Evolutionary conservation across 331 rosid genomes (phyloP).

Genomic region (Saraca asoca): DNA sequence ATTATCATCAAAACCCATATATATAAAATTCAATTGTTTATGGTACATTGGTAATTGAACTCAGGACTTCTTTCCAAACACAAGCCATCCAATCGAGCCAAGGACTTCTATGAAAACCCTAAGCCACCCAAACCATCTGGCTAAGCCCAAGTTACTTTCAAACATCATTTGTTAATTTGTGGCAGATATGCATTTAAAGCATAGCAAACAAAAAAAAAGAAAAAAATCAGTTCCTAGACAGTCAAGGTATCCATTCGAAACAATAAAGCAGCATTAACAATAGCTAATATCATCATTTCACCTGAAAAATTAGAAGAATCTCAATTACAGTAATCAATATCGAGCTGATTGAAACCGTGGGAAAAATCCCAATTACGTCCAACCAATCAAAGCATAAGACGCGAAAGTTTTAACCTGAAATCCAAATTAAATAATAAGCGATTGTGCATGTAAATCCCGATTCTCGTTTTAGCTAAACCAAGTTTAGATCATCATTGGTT

Average conservation of each 20-base stretch:
- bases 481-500: neutral
- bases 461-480: neutral
- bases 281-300: constrained; percentile 8
- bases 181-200: neutral
- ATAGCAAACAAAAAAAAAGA: neutral
- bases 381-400: constrained; percentile 3
- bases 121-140: neutral
- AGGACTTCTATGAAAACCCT: constrained; percentile 10
- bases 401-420: neutral
- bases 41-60: neutral
- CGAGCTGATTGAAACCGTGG: neutral
- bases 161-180: neutral
- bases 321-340: constrained; percentile 18
- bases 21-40: no score
- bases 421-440: neutral
- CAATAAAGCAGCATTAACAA: neutral
- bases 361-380: neutral
- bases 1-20: no score
- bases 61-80: neutral
- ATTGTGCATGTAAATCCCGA: neutral
- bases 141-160: neutral
- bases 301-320: constrained; percentile 36
- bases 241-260: neutral
- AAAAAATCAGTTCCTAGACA: neutral
- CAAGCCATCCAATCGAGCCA: no score